These are phyloP conservation scores for Hypoxylon sp. DNA, from an alignment of 2,329 filamentous ascomycete genomes.

Conservation along the genomic window DNA sequence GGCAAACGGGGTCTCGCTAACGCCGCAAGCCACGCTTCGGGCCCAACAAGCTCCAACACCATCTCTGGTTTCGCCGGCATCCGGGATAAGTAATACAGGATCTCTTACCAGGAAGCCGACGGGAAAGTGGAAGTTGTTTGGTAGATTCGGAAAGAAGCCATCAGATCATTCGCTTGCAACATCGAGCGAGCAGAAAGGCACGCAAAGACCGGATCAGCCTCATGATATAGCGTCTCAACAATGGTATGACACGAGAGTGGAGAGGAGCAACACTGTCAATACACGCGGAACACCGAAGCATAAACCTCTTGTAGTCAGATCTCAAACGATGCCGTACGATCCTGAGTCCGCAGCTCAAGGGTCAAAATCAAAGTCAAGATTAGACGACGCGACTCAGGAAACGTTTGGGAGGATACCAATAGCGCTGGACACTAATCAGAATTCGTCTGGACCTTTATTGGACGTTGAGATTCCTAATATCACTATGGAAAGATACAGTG, in stretches of 20 bases:
- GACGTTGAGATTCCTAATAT: slow-evolving; percentile 85
- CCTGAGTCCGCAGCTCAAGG: slow-evolving; percentile 39
- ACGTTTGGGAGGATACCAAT: slow-evolving; percentile 51
- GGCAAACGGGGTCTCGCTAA: slow-evolving; percentile 47
- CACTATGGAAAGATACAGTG: slow-evolving; percentile 89
- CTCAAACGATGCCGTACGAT: slow-evolving; percentile 59
- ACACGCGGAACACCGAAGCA: slow-evolving; percentile 57
- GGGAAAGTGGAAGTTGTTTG: slow-evolving; percentile 73
- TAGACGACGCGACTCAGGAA: slow-evolving; percentile 42
- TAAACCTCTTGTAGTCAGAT: slow-evolving; percentile 62
- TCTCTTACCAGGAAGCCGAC: slow-evolving; percentile 63
- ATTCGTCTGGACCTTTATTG: slow-evolving; percentile 63
- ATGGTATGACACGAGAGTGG: slow-evolving; percentile 45
- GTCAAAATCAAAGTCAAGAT: slow-evolving; percentile 29
- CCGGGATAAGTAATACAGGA: slow-evolving; percentile 45
- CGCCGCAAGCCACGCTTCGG: slow-evolving; percentile 36
- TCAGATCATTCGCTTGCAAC: slow-evolving; percentile 50
- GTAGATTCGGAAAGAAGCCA: slow-evolving; percentile 65
- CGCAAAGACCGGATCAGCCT: slow-evolving; percentile 36
- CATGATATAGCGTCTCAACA: slow-evolving; percentile 40
- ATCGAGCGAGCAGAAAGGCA: slow-evolving; percentile 44
- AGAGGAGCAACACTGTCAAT: slow-evolving; percentile 58
- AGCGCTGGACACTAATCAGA: slow-evolving; percentile 41
- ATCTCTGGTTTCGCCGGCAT: slow-evolving; percentile 43
- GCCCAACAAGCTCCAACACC: slow-evolving; percentile 36